Conservation (phyloP, 495 filamentous ascomycete species). For the Talaromyces proteolyticus region DNA sequence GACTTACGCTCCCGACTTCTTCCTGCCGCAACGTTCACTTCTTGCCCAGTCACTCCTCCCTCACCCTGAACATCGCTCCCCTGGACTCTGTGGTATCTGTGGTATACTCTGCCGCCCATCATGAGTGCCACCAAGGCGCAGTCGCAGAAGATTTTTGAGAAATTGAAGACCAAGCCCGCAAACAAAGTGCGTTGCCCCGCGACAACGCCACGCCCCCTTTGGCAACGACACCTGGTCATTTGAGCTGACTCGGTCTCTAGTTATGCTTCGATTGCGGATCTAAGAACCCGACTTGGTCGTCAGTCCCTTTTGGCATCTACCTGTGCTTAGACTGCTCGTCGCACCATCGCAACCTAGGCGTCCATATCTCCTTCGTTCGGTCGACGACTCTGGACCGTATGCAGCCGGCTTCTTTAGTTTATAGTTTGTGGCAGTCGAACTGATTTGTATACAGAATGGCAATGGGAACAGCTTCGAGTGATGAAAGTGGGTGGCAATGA, state of each 20-base stretch:
- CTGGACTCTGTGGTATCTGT: neutral
- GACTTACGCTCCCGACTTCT: constrained; percentile 17
- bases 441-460: constrained; percentile 68
- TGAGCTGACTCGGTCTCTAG: constrained; percentile 38
- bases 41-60: neutral
- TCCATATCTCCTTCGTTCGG: constrained; percentile 96
- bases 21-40: constrained; percentile 1
- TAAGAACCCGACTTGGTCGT: constrained; percentile 98
- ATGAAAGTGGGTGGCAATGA: constrained; percentile 99
- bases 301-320: constrained; percentile 95
- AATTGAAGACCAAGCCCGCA: constrained; percentile 84
- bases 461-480: constrained; percentile 96
- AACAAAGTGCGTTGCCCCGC: constrained; percentile 69
- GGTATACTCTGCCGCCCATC: constrained; percentile 19
- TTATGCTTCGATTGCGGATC: constrained; percentile 95
- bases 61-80: neutral
- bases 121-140: constrained; percentile 92
- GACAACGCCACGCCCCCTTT: no score
- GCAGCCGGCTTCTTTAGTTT: constrained; percentile 21
- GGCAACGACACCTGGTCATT: constrained; percentile 2
- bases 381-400: constrained; percentile 97
- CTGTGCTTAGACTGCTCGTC: constrained; percentile 95
- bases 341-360: constrained; percentile 85
- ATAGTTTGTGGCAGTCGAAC: neutral
- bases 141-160: constrained; percentile 97